These are phyloP conservation scores for Eutrema yunnanense DNA, from an alignment of 345 rosid species.

Conservation along the genomic window DNA sequence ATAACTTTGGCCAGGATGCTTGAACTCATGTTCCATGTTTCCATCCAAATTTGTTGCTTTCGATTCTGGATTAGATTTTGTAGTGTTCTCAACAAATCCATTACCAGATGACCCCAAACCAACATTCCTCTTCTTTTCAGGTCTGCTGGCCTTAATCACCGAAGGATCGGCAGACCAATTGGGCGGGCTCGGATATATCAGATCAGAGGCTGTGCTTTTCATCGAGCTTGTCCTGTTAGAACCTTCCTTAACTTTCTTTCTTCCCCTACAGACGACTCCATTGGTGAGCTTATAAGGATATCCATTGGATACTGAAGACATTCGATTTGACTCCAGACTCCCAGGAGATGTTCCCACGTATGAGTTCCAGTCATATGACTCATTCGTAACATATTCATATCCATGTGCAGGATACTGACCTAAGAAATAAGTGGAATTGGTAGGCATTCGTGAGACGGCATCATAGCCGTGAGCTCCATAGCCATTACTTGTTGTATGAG, in stretches of 20 bases:
- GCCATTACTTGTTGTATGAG: constrained; percentile 36
- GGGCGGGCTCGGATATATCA: constrained; percentile 26
- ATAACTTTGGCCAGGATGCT: constrained; percentile 44
- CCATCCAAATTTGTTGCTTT: constrained; percentile 33
- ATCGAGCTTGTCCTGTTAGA: constrained; percentile 43
- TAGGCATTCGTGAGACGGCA: constrained; percentile 19
- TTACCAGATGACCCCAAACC: constrained; percentile 40
- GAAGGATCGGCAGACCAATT: constrained; percentile 34
- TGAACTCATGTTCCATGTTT: constrained; percentile 40
- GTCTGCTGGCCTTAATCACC: constrained; percentile 37
- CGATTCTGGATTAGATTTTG: constrained; percentile 41
- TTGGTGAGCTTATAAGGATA: constrained; percentile 45
- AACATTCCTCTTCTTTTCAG: constrained; percentile 80
- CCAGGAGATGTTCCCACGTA: constrained; percentile 52
- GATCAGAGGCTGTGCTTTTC: constrained; percentile 26
- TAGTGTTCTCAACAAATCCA: constrained; percentile 47
- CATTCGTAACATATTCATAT: constrained; percentile 66
- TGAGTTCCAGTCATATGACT: constrained; percentile 75
- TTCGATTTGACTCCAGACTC: constrained; percentile 42
- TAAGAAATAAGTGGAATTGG: constrained; percentile 44
- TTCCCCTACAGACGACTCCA: constrained; percentile 41
- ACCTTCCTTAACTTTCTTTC: constrained; percentile 42
- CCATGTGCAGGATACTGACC: constrained; percentile 78
- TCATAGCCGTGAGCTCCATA: constrained; percentile 76
- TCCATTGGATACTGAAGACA: constrained; percentile 42